A percentile compares a stretch with the other conserved stretches of the same genome.
Evolutionary conservation across 768 basidiomycete genomes (phyloP).

Genomic region (Russula lepida): DNA sequence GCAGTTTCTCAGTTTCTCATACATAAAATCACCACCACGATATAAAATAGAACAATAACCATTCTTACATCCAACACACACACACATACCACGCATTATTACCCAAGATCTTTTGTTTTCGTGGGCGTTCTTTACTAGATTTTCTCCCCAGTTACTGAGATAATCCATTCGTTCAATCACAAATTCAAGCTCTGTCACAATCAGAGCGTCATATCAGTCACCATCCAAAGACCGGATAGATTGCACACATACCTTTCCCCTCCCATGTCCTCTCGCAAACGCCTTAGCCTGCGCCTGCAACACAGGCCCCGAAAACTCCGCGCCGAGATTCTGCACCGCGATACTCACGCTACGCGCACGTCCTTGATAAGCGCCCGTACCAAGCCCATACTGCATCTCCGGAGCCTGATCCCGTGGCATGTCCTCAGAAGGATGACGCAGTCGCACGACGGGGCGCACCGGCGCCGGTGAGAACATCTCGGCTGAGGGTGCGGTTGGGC

Average conservation of each 20-base stretch:
- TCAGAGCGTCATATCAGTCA: not conserved
- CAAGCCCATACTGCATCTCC: not conserved
- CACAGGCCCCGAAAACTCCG: not conserved
- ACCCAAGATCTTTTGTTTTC: not conserved
- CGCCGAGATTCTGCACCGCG: not conserved
- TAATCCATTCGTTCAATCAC: not conserved
- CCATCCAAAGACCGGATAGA: too few relatives aligned
- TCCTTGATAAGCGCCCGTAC: not conserved
- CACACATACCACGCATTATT: too few relatives aligned
- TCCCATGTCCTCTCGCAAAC: not conserved
- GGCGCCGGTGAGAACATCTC: not conserved
- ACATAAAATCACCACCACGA: too few relatives aligned
- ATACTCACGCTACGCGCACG: slow-evolving; percentile 7
- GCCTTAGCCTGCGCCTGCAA: not conserved
- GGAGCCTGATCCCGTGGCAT: not conserved
- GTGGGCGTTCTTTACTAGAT: not conserved
- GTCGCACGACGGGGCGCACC: not conserved
- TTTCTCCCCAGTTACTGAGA: not conserved
- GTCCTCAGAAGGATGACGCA: not conserved
- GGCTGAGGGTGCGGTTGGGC: not conserved
- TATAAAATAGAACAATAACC: not conserved
- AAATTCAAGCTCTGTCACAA: slow-evolving; percentile 4
- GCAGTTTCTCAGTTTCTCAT: too few relatives aligned
- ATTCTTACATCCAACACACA: not conserved
- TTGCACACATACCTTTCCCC: slow-evolving; percentile 3